phyloP scores from a whole-genome alignment of 495 filamentous ascomycete genomes.

The Aspergillus kassunensis region DNA sequence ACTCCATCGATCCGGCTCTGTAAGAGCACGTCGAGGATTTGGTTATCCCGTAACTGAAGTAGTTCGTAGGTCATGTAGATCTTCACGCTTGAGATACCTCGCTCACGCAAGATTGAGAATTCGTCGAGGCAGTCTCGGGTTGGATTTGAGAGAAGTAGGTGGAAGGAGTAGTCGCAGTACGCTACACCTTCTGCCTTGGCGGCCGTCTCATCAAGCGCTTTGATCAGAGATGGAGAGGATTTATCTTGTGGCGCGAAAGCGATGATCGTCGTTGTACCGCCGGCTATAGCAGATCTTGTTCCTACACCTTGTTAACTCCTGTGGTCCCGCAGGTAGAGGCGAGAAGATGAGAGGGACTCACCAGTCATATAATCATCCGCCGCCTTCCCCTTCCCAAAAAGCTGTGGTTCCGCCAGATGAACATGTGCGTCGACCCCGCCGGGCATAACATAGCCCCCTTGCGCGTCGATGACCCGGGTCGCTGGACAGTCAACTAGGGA shows the following conservation, averaged over 20 bases:
- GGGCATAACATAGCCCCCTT: constrained; percentile 34
- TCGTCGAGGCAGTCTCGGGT: constrained; percentile 40
- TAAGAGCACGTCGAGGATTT: constrained; percentile 55
- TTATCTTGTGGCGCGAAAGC: constrained; percentile 42
- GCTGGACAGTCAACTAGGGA: constrained; percentile 28
- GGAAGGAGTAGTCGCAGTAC: constrained; percentile 60
- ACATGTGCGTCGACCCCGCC: constrained; percentile 41
- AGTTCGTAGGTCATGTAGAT: constrained; percentile 63
- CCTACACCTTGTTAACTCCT: neutral
- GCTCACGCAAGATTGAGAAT: constrained; percentile 32
- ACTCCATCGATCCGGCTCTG: constrained; percentile 42
- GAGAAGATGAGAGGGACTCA: too few species aligned
- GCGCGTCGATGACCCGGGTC: constrained; percentile 18
- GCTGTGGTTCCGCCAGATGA: constrained; percentile 29
- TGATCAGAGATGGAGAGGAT: constrained; percentile 3
- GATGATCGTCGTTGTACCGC: constrained; percentile 57
- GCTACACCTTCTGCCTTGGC: too few species aligned
- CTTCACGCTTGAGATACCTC: constrained; percentile 54
- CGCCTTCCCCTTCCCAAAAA: constrained; percentile 14
- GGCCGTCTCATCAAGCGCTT: neutral
- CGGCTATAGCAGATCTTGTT: constrained; percentile 49
- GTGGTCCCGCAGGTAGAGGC: too few species aligned
- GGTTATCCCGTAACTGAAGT: constrained; percentile 49
- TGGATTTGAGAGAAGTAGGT: constrained; percentile 53
- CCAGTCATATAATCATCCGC: constrained; percentile 6